phyloP scores from a whole-genome alignment of 768 basidiomycete species.

The Suillus lakei region DNA sequence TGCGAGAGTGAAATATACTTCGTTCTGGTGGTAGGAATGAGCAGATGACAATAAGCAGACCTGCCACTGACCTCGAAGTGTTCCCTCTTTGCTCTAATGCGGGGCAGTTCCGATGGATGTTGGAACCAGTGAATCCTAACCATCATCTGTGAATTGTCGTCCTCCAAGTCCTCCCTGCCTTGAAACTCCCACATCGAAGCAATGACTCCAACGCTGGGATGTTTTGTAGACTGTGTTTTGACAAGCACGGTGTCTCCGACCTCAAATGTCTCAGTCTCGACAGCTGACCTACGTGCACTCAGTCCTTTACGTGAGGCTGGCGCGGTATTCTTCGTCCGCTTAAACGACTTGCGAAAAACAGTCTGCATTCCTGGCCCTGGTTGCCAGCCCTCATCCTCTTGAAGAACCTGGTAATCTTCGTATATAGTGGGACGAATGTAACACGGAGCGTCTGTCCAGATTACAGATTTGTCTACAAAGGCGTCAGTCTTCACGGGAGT shows the following conservation, averaged over 20 bases:
- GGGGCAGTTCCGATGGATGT: slow-evolving; percentile 64
- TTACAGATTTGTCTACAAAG: slow-evolving; percentile 30
- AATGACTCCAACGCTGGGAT: slow-evolving; percentile 72
- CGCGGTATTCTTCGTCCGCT: slow-evolving; percentile 19
- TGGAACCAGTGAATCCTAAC: slow-evolving; percentile 80
- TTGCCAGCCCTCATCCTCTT: slow-evolving; percentile 32
- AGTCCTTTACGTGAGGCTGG: slow-evolving; percentile 24
- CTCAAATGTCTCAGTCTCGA: slow-evolving; percentile 40
- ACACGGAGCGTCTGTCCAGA: slow-evolving; percentile 31
- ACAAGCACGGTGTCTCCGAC: slow-evolving; percentile 75
- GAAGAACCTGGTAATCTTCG: slow-evolving; percentile 32
- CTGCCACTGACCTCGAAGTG: slow-evolving; percentile 55
- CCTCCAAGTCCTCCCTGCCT: slow-evolving; percentile 33
- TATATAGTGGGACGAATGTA: slow-evolving; percentile 23
- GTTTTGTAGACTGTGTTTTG: slow-evolving; percentile 45
- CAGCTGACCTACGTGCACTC: slow-evolving; percentile 6
- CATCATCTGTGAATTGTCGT: slow-evolving; percentile 49
- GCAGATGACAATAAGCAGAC: background rate
- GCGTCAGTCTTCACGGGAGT: slow-evolving; percentile 29
- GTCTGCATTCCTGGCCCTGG: slow-evolving; percentile 24
- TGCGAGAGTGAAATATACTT: slow-evolving; percentile 70
- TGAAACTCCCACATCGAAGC: slow-evolving; percentile 66
- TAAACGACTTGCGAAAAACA: slow-evolving; percentile 34
- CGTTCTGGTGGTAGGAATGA: slow-evolving; percentile 53
- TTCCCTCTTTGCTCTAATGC: slow-evolving; percentile 61